A percentile compares a stretch with the other conserved stretches of the same genome.
Evolutionary conservation across 2,329 filamentous ascomycete genomes (phyloP).

Genomic region (Penicillium sp.): DNA sequence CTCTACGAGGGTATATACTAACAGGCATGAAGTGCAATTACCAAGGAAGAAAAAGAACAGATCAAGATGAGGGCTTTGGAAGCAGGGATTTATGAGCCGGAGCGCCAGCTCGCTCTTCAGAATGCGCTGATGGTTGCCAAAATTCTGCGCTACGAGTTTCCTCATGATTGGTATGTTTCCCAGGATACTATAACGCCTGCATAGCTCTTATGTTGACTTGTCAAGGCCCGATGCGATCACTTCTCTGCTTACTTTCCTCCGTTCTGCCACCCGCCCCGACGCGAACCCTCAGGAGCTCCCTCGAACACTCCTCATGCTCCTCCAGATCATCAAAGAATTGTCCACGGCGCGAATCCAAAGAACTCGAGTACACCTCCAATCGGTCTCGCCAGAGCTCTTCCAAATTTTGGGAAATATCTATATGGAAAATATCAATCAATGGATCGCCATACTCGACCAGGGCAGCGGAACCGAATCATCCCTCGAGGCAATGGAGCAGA

Average conservation of each 20-base stretch:
- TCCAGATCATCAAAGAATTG: constrained; percentile 88
- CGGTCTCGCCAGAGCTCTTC: constrained; percentile 79
- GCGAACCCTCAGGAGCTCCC: constrained; percentile 65
- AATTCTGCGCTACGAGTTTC: constrained; percentile 85
- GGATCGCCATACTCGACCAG: constrained; percentile 62
- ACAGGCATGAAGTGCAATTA: constrained; percentile 51
- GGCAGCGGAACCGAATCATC: constrained; percentile 60
- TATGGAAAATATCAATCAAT: constrained; percentile 66
- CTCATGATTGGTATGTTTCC: constrained; percentile 67
- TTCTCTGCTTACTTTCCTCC: constrained; percentile 61
- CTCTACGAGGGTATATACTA: constrained; percentile 10
- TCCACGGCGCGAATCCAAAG: constrained; percentile 73
- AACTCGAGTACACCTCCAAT: constrained; percentile 73
- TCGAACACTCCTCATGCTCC: constrained; percentile 70
- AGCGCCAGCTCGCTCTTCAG: constrained; percentile 74
- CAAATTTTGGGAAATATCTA: constrained; percentile 77
- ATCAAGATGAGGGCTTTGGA: constrained; percentile 75
- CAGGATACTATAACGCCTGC: neutral
- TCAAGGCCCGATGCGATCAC: constrained; percentile 50
- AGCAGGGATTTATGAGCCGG: constrained; percentile 73
- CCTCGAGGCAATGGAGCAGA: constrained; percentile 69
- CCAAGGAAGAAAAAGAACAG: constrained; percentile 68
- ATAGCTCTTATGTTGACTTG: constrained; percentile 7
- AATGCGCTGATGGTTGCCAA: constrained; percentile 87
- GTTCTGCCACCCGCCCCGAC: constrained; percentile 51